Evolutionary conservation across 768 basidiomycete genomes (phyloP), one percentile per base, ranked within the genome.

Genomic region (Leccinellum luteum): DNA sequence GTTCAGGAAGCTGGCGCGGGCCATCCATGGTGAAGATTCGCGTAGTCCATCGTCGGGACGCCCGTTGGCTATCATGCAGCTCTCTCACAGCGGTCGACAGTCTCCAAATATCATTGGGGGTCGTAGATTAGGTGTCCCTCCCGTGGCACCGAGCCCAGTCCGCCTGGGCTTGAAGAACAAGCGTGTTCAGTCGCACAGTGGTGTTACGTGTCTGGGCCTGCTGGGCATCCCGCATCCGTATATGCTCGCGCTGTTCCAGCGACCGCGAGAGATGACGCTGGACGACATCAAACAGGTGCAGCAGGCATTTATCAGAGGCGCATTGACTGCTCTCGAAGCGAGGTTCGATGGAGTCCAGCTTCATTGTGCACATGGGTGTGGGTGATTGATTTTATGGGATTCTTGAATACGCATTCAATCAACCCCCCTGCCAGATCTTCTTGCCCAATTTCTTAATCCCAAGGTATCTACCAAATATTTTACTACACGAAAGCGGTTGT

Each of bases 281-380:
- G 54, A 62, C 0, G 90, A 94, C 44, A 85, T 97, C 55, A 76
- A 83, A 23, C 62, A 76, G 10, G 80, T 85, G 6, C 79, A 92
- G 0, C 74, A 76, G 1, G 75, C 72, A 8, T 98, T 96, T 64
- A 79, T 88, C 3, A 73, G 74, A 41, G 90, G 87, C 6, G 90
- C 93, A 0, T 65, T 72, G 43, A 64, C 90, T 31, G 92, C 91
- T 9, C 69, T 77, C 17, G 68, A 80, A 53, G 74, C 87, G 41
- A 92, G 91, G 0, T 95, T 94, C 68, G 91, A 96, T 60, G 94
- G 95, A 0, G 75, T 96, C 4, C 84, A 97, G 65, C 60, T 98
- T 10, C 95, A 97, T 69, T 87, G 79, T 25, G 87, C 87, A 1
- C 93, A 95, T 71, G 93, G 93, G 35, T 94, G 89, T 92, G 54